These are phyloP conservation scores for Lepidium didymum DNA, from an alignment of 345 rosid species.

Conservation along the genomic window DNA sequence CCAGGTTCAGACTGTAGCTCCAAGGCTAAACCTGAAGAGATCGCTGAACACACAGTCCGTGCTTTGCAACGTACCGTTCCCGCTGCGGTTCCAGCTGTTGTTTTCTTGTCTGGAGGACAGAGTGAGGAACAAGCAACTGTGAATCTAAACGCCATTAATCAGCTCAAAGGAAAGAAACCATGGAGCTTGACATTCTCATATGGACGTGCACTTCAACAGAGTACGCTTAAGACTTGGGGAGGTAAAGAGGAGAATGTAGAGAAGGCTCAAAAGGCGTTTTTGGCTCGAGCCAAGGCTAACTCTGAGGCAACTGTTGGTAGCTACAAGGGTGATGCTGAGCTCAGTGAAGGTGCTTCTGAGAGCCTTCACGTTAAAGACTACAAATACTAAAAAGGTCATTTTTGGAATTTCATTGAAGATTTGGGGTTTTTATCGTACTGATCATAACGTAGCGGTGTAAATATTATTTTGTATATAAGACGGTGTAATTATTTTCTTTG, in stretches of 20 bases:
- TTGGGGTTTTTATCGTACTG: not conserved
- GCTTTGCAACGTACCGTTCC: slow-evolving; percentile 81
- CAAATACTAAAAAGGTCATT: slow-evolving; percentile 12
- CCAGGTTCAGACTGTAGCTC: slow-evolving; percentile 69
- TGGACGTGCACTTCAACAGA: slow-evolving; percentile 97
- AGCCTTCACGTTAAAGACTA: slow-evolving; percentile 51
- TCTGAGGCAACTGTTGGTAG: slow-evolving; percentile 73
- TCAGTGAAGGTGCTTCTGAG: slow-evolving; percentile 75
- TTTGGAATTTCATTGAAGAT: not conserved
- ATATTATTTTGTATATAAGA: not conserved
- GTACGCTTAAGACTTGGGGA: slow-evolving; percentile 90
- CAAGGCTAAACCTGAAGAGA: slow-evolving; percentile 56
- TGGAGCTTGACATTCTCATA: slow-evolving; percentile 87
- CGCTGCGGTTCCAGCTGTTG: slow-evolving; percentile 81
- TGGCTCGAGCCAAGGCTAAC: slow-evolving; percentile 82
- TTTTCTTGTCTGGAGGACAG: slow-evolving; percentile 87
- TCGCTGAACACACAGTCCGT: slow-evolving; percentile 72
- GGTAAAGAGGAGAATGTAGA: slow-evolving; percentile 63
- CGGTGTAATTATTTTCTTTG: not conserved
- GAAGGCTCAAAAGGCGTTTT: slow-evolving; percentile 63
- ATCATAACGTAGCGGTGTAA: not conserved
- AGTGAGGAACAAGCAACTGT: slow-evolving; percentile 87
- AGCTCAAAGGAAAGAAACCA: slow-evolving; percentile 80
- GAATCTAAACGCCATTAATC: slow-evolving; percentile 88
- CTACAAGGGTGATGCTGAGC: slow-evolving; percentile 70